These are phyloP conservation scores for Pleurotus tuber-regium DNA, from an alignment of 768 basidiomycete genomes.

Conservation along the genomic window DNA sequence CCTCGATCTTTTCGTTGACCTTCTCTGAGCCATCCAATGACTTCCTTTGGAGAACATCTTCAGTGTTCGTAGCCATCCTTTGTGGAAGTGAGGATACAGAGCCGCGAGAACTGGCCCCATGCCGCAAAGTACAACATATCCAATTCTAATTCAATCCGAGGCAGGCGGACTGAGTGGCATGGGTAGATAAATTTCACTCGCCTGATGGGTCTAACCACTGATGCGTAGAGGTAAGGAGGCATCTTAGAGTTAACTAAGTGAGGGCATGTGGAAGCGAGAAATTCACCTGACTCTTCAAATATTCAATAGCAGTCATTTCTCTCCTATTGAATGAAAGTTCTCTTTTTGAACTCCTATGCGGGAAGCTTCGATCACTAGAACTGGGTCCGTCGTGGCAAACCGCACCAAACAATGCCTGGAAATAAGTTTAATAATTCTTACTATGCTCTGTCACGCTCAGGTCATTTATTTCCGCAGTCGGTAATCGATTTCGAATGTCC, in stretches of 20 bases:
- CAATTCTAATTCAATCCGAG: background rate
- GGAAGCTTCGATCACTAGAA: no score
- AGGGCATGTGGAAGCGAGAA: background rate
- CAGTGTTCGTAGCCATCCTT: background rate
- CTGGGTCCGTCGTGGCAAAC: no score
- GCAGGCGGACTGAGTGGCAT: background rate
- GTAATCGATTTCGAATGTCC: no score
- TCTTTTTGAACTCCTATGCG: no score
- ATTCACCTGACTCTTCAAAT: background rate
- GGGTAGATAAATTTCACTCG: conserved; percentile 1
- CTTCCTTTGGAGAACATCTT: background rate
- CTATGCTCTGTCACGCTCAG: no score
- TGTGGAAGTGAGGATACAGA: background rate
- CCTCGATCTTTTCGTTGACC: conserved; percentile 30
- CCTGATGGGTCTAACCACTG: conserved; percentile 6
- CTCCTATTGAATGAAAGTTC: no score
- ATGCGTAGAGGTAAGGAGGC: background rate
- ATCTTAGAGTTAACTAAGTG: conserved; percentile 4
- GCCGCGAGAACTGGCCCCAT: background rate
- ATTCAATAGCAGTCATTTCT: no score
- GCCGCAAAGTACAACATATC: background rate
- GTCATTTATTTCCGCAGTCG: no score
- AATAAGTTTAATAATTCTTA: no score
- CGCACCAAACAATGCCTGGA: no score
- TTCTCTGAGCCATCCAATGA: background rate